phyloP scores from a whole-genome alignment of 2,329 filamentous ascomycete species.

The Leptosphaerulina australis region DNA sequence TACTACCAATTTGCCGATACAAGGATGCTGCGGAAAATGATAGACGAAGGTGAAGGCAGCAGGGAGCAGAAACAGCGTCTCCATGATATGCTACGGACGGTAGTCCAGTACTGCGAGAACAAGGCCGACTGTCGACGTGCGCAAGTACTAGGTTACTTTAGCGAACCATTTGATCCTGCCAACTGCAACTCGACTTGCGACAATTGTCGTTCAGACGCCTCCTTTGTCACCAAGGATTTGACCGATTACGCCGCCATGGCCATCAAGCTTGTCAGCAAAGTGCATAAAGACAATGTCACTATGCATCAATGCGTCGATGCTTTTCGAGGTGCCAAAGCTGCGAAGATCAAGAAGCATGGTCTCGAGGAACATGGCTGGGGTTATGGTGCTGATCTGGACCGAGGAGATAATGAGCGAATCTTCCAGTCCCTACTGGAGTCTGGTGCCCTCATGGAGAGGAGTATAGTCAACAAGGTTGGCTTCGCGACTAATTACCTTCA shows the following conservation, averaged over 20 bases:
- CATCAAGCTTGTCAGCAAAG: slow-evolving; percentile 68
- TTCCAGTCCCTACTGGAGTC: slow-evolving; percentile 77
- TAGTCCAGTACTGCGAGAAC: slow-evolving; percentile 90
- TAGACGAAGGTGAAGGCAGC: slow-evolving; percentile 78
- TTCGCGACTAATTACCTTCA: slow-evolving; percentile 78
- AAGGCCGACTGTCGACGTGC: slow-evolving; percentile 83
- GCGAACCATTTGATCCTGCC: slow-evolving; percentile 74
- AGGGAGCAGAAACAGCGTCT: slow-evolving; percentile 83
- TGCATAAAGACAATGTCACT: slow-evolving; percentile 63
- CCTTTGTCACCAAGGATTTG: slow-evolving; percentile 77
- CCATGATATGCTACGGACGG: slow-evolving; percentile 80
- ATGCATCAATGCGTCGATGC: slow-evolving; percentile 83
- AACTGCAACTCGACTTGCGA: slow-evolving; percentile 82
- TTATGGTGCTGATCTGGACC: slow-evolving; percentile 70
- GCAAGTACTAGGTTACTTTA: slow-evolving; percentile 93
- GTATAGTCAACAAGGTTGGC: slow-evolving; percentile 65
- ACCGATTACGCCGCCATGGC: slow-evolving; percentile 74
- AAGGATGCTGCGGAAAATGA: slow-evolving; percentile 75
- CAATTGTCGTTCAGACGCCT: slow-evolving; percentile 78
- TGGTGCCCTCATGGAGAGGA: slow-evolving; percentile 74
- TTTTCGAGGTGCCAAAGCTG: slow-evolving; percentile 72
- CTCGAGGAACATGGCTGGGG: slow-evolving; percentile 65
- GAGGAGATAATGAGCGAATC: slow-evolving; percentile 81
- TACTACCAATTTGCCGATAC: slow-evolving; percentile 86
- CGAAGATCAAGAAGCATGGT: slow-evolving; percentile 61